These are phyloP conservation scores for Apostasia shenzhenica DNA, from an alignment of 106 monocot species.

Conservation along the genomic window DNA sequence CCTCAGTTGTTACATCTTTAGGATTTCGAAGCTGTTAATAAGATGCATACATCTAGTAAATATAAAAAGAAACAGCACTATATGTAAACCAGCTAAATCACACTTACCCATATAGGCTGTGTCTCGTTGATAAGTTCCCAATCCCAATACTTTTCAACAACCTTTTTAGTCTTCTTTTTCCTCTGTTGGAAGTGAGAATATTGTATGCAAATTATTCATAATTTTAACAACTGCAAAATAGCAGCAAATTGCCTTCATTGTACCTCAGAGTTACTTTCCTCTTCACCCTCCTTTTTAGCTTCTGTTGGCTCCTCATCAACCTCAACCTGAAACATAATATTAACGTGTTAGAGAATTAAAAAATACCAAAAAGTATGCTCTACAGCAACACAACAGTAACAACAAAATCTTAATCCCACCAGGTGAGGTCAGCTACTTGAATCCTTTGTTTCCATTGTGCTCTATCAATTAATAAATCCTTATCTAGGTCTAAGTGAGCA, in stretches of 20 bases:
- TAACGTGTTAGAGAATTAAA: background rate
- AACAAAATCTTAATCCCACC: too few relatives aligned
- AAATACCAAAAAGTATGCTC: too few relatives aligned
- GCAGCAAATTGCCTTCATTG: background rate
- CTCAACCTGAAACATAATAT: slow-evolving; percentile 53
- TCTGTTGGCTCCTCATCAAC: slow-evolving; percentile 86
- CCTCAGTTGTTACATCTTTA: slow-evolving; percentile 85
- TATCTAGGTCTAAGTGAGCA: too few relatives aligned
- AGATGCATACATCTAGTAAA: background rate
- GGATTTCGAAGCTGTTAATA: slow-evolving; percentile 79
- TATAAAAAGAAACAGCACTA: background rate
- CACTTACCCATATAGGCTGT: slow-evolving; percentile 90
- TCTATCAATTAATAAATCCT: too few relatives aligned
- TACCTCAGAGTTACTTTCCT: slow-evolving; percentile 56
- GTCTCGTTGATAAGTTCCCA: slow-evolving; percentile 99
- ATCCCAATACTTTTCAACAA: slow-evolving; percentile 94
- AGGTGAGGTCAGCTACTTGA: too few relatives aligned
- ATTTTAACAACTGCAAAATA: background rate
- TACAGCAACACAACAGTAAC: too few relatives aligned
- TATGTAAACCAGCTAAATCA: background rate
- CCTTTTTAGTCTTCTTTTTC: slow-evolving; percentile 95
- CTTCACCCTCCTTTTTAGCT: slow-evolving; percentile 59
- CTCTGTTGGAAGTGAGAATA: slow-evolving; percentile 28
- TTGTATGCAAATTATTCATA: background rate
- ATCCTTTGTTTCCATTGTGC: too few relatives aligned